Evolutionary conservation across 805 yeast species (phyloP), one percentile per base, ranked within the genome.

Genomic region (Saturnispora zaruensis): DNA sequence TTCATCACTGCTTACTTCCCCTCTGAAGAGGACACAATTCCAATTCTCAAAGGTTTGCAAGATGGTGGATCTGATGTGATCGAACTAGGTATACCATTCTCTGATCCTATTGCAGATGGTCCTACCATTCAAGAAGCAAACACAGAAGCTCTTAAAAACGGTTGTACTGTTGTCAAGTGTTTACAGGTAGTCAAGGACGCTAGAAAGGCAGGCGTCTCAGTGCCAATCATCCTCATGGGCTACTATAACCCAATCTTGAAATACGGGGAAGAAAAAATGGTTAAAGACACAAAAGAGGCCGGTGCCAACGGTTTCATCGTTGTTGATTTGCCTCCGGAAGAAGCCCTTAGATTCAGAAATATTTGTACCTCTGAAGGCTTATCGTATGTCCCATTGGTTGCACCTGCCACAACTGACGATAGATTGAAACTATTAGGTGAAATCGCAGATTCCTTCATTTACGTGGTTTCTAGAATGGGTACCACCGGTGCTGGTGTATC

Each of bases 41-140:
- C 95, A 6, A 78, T 90, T 55, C 65, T 93, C 66, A 78, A 82
- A 64, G 91, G 93, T 21, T 79, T 93, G 71, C 98, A 93, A 71
- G 86, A 78, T 26, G 97, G 96, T 57, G 99, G 99, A 51, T 95
- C 86, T 36, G 98, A 93, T 63, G 77, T 93, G 54, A 87, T 93
- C 58, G 99, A 93, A 70, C 71, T 93, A 44, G 99, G 99, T 54
- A 71, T 93, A 65, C 99, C 99, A 44, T 93, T 93, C 66, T 84
- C 96, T 21, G 99, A 93, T 66, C 99, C 99, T 36, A 89, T 93
- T 65, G 99, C 98, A 32, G 99, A 93, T 67, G 99, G 99, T 44
- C 96, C 98, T 37, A 87, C 96, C 16, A 93, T 93, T 61, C 99
- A 93, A 71, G 81, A 73, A 32, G 88, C 98, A 36, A 90, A 90